Base-by-base conservation (phyloP, 805 yeast species). In the Isabelozyma rhagii region DNA sequence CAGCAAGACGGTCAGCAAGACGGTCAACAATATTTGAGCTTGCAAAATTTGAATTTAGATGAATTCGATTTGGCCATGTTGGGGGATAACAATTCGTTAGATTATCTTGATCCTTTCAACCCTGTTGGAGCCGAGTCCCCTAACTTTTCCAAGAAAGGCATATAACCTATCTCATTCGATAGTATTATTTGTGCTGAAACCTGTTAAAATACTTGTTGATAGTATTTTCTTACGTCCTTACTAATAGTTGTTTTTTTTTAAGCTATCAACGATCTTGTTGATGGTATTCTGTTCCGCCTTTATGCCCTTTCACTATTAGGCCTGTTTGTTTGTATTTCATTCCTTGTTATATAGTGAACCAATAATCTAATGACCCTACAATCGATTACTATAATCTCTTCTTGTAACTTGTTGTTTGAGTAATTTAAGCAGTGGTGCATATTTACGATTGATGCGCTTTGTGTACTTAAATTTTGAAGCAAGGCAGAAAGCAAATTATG, bases 31-130 rank as follows among this genome's bases (percentile, higher is more conserved):
- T 41, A 44, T 45, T 9, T 18, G 9, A 48, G 44, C 40, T 41
- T 51, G 8, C 52, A 46, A 11, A 54, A 50, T 8, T 15, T 64
- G 8, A 56, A 59, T 44, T 48, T 59, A 18, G 64, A 55, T n/a
- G 60, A 61, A 27, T 52, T 61, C 21, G 63, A 58, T 44, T 51
- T 58, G 25, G 52, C 60, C 5, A 48, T 52, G 41, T 44, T 57
- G 7, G 59, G 52, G 8, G 66, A 59, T 14, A 45, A 47, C 43
- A 55, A 54, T 47, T 48, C 55, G 41, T 46, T 64, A 46, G 64
- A 64, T 38, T 59, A 59, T 47, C 55, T 66, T 51, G 65, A 65
- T 44, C 66, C 67, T 6, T 63, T 63, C 50, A 57, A 53, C 41
- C 46, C 54, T 27, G 10, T 43, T n/a, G 25, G 10, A 4, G 45